These are phyloP conservation scores for Eucalyptus polyanthemos DNA, from an alignment of 345 rosid genomes.

Conservation along the genomic window DNA sequence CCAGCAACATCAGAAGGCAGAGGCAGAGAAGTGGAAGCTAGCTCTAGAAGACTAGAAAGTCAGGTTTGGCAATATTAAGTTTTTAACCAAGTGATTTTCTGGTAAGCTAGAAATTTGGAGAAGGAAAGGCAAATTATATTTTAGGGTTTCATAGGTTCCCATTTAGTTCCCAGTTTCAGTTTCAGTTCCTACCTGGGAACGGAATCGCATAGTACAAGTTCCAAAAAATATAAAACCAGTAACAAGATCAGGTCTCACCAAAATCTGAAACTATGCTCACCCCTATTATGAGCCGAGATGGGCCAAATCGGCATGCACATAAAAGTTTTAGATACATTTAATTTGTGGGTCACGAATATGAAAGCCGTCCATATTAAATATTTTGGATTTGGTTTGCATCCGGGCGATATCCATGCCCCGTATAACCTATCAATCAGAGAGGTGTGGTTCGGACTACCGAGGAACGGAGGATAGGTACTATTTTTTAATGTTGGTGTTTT, in stretches of 20 bases:
- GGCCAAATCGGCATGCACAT: not conserved
- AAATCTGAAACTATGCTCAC: too few relatives aligned
- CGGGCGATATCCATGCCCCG: not conserved
- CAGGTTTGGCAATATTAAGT: not conserved
- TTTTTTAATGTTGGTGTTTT: not conserved
- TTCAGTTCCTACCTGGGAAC: too few relatives aligned
- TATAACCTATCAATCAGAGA: not conserved
- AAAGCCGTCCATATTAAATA: not conserved
- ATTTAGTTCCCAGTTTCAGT: too few relatives aligned
- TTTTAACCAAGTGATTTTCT: not conserved
- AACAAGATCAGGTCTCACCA: too few relatives aligned
- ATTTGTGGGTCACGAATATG: not conserved
- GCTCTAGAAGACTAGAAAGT: not conserved
- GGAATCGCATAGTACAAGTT: too few relatives aligned
- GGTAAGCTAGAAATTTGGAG: not conserved
- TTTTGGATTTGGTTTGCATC: not conserved
- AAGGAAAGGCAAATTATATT: not conserved
- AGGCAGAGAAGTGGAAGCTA: not conserved
- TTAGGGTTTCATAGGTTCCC: too few relatives aligned
- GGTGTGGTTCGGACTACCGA: not conserved
- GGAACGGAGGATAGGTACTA: not conserved
- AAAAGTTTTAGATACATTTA: not conserved
- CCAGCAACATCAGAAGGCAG: not conserved
- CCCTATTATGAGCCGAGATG: not conserved
- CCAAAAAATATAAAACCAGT: too few relatives aligned